phyloP scores from a whole-genome alignment of 208 protist genomes.

The Leishmania arabica region DNA sequence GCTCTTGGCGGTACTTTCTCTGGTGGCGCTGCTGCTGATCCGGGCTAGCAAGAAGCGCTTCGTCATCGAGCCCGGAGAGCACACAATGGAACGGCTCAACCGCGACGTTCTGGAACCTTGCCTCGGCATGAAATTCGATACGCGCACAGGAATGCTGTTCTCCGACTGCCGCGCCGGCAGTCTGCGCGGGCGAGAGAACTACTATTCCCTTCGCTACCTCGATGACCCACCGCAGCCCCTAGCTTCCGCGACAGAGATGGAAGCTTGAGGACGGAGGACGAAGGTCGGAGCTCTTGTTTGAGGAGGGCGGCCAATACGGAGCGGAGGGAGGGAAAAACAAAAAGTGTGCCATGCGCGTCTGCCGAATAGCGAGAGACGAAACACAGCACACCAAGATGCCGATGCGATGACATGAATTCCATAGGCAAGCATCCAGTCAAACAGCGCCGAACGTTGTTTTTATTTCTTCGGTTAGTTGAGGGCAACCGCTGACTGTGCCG shows the following conservation, averaged over 20 bases:
- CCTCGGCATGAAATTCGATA: slow-evolving; percentile 77
- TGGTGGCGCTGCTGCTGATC: slow-evolving; percentile 61
- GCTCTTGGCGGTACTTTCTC: slow-evolving; percentile 37
- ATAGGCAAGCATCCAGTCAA: not conserved
- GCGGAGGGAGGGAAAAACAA: not conserved
- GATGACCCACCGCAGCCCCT: slow-evolving; percentile 8
- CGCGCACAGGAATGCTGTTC: slow-evolving; percentile 66
- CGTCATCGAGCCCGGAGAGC: slow-evolving; percentile 79
- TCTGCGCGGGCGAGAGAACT: slow-evolving; percentile 37
- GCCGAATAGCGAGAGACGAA: not conserved
- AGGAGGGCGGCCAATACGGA: not conserved
- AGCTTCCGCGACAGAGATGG: not conserved
- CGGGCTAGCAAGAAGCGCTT: slow-evolving; percentile 74
- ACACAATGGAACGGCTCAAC: slow-evolving; percentile 78
- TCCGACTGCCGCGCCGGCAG: slow-evolving; percentile 48
- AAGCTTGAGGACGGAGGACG: not conserved
- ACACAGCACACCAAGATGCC: not conserved
- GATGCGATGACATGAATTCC: not conserved
- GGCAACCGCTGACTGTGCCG: not conserved
- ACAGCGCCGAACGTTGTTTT: not conserved
- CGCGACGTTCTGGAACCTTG: slow-evolving; percentile 78
- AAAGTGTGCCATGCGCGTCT: not conserved
- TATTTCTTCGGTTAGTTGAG: not conserved
- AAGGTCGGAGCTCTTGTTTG: not conserved
- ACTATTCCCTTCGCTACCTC: slow-evolving; percentile 60